phyloP scores from a whole-genome alignment of 345 rosid genomes.

The Atalantia buxifolia region DNA sequence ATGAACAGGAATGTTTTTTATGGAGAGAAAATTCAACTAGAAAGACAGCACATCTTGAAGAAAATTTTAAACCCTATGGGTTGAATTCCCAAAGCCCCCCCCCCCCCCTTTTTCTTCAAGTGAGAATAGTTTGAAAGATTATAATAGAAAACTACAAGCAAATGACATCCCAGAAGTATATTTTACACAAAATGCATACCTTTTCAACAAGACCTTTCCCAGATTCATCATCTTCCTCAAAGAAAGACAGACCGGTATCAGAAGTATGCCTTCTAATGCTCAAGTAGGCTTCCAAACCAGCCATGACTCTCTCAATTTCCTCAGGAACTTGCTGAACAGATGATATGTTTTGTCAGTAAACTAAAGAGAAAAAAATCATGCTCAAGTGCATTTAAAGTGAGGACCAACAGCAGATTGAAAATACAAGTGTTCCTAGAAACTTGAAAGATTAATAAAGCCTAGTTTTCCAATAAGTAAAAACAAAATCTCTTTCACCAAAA shows the following conservation, averaged over 20 bases:
- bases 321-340: conserved; percentile 89
- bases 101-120: background rate
- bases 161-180: background rate
- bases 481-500: background rate
- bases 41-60: background rate
- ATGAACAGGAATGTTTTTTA: background rate
- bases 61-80: background rate
- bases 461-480: background rate
- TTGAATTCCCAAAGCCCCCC: background rate
- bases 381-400: background rate
- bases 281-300: conserved; percentile 86
- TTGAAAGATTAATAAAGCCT: background rate
- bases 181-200: conserved; percentile 34
- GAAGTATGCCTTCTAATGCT: conserved; percentile 79
- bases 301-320: conserved; percentile 92
- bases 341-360: background rate
- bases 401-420: background rate
- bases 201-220: conserved; percentile 46
- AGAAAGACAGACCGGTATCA: conserved; percentile 62
- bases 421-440: background rate
- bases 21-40: background rate
- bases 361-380: background rate
- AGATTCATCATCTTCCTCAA: conserved; percentile 58
- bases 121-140: background rate
- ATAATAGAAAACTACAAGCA: background rate